Evolutionary conservation across 331 rosid species (phyloP).

Genomic region (Malus hybrid): DNA sequence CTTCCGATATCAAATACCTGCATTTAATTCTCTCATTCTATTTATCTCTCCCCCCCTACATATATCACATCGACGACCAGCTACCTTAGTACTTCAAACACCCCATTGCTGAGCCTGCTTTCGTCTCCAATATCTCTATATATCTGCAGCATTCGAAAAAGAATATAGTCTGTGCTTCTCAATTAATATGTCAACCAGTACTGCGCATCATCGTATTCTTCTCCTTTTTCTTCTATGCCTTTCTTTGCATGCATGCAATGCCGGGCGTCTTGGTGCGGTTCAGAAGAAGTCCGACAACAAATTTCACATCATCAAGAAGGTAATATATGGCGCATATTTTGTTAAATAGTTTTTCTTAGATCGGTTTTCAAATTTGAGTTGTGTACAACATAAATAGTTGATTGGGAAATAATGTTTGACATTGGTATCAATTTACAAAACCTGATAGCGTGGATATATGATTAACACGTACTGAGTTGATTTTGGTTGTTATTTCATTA

Average conservation of each 20-base stretch:
- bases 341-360: not conserved
- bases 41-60: not conserved
- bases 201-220: slow-evolving; percentile 1
- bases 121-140: not conserved
- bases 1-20: slow-evolving; percentile 6
- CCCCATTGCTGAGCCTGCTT: not conserved
- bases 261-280: slow-evolving; percentile 19
- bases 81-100: not conserved
- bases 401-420: not conserved
- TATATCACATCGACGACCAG: slow-evolving; percentile 13
- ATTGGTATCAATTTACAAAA: not conserved
- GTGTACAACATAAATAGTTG: not conserved
- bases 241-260: slow-evolving; percentile 59
- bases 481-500: not conserved
- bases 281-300: slow-evolving; percentile 27
- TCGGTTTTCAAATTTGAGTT: not conserved
- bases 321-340: not conserved
- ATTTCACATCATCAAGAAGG: slow-evolving; percentile 27
- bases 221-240: slow-evolving; percentile 41
- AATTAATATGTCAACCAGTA: slow-evolving; percentile 35
- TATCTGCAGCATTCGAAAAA: not conserved
- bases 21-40: slow-evolving; percentile 40
- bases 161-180: not conserved
- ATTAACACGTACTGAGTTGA: not conserved
- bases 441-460: not conserved